These are phyloP conservation scores for Globisporangium parvum DNA, from an alignment of 352 stramenopile species.

Conservation along the genomic window DNA sequence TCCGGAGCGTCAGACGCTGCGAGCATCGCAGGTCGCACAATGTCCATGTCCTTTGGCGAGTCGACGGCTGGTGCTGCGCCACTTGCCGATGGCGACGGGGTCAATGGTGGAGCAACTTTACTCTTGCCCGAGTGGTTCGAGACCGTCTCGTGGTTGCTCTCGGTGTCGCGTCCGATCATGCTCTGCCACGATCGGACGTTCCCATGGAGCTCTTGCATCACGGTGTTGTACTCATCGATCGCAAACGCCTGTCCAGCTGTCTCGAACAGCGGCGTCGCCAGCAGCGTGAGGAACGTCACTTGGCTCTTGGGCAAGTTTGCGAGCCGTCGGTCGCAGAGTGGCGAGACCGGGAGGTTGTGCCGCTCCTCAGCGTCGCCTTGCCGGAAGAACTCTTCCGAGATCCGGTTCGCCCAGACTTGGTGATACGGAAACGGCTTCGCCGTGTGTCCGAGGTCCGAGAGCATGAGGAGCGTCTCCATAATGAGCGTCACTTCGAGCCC, in stretches of 20 bases:
- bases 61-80: background rate
- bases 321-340: slow-evolving; percentile 51
- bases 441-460: slow-evolving; percentile 58
- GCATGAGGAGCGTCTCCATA: slow-evolving; percentile 74
- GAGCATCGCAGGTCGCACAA: background rate
- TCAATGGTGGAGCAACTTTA: background rate
- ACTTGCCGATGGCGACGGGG: background rate
- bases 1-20: slow-evolving; percentile 1
- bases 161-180: slow-evolving; percentile 27
- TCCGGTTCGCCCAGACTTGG: slow-evolving; percentile 49
- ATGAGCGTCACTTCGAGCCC: slow-evolving; percentile 53
- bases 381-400: slow-evolving; percentile 63
- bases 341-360: slow-evolving; percentile 43
- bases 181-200: slow-evolving; percentile 50
- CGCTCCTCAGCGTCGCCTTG: slow-evolving; percentile 60
- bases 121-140: slow-evolving; percentile 23
- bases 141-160: slow-evolving; percentile 22
- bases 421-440: slow-evolving; percentile 62
- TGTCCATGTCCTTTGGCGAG: slow-evolving; percentile 2
- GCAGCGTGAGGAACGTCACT: slow-evolving; percentile 55
- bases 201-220: slow-evolving; percentile 43
- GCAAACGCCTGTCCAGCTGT: slow-evolving; percentile 47
- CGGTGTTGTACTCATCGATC: slow-evolving; percentile 48
- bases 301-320: slow-evolving; percentile 61
- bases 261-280: slow-evolving; percentile 60